Base-by-base conservation (phyloP, 2,329 filamentous ascomycete genomes). In the Chaetomium strumarium region DNA sequence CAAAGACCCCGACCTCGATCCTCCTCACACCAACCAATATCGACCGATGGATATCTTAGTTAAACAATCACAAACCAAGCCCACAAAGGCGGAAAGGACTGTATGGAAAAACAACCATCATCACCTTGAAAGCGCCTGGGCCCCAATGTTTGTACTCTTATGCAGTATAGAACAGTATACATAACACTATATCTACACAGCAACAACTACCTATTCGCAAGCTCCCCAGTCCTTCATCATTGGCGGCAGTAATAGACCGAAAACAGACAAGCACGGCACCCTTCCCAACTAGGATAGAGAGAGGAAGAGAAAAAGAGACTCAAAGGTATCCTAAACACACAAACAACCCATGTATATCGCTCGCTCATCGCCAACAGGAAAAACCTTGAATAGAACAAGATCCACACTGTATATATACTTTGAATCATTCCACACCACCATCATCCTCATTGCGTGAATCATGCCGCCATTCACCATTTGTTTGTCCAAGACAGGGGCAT, bases 121-220 rank as follows among this genome's bases (percentile, higher is more conserved):
- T 34, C 13, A 34, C 11, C 12, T 3, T 12, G 5, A 14, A 34
- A 34, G 33, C 12, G 11, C 12, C 13, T n/a, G 8, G 14, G 13
- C 14, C 34, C 34, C 34, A 37, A n/a, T 8, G 14, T 37, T 14
- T 37, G 3, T n/a, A 37, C 16, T 2, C 12, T 16, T 14, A 37
- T 37, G 6, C 14, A 37, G 34, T 29, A 29, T 36, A 42, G 13
- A 46, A 17, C 46, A 49, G 31, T 43, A 50, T 49, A 49, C 47
- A 43, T 38, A 30, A 43, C 42, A 37, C 16, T 38, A 38, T 43
- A 51, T 46, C 49, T 51, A 51, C 49, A 51, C 49, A 46, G 29
- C 36, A 46, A n/a, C n/a, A n/a, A n/a, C n/a, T n/a, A n/a, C n/a
- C 24, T 29, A 29, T 51, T 46, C 16, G 49, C 19, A 36, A 34